Evolutionary conservation across 345 rosid species (phyloP).

Genomic region (Eucalyptus polybractea): DNA sequence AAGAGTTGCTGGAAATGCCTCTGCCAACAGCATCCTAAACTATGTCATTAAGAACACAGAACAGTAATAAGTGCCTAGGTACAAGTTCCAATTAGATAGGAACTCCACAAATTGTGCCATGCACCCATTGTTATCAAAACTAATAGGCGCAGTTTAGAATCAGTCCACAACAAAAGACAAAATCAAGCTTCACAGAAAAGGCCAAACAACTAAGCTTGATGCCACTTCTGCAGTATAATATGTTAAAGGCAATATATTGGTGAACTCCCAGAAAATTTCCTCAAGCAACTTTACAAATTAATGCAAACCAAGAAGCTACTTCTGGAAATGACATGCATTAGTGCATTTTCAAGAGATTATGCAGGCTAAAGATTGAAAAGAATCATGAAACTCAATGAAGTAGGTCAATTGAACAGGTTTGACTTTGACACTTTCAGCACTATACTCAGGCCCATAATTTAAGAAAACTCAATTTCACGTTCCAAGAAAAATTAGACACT

Average conservation of each 20-base stretch:
- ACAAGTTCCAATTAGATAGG: not conserved
- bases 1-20: not conserved
- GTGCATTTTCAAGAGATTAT: not conserved
- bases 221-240: not conserved
- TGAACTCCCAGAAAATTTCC: not conserved
- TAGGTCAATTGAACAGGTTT: not conserved
- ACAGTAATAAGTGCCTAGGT: not conserved
- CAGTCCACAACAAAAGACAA: not conserved
- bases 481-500: not conserved
- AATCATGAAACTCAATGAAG: not conserved
- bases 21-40: not conserved
- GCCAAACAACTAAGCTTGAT: not conserved
- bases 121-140: not conserved
- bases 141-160: not conserved
- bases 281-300: not conserved
- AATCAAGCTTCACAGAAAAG: not conserved
- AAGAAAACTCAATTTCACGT: not conserved
- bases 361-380: not conserved
- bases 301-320: not conserved
- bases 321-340: not conserved
- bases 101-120: not conserved
- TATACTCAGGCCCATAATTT: not conserved
- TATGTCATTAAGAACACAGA: not conserved
- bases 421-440: not conserved
- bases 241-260: not conserved